Conservation (phyloP, 1,284 basidiomycete species). For the Meira nashicola region DNA sequence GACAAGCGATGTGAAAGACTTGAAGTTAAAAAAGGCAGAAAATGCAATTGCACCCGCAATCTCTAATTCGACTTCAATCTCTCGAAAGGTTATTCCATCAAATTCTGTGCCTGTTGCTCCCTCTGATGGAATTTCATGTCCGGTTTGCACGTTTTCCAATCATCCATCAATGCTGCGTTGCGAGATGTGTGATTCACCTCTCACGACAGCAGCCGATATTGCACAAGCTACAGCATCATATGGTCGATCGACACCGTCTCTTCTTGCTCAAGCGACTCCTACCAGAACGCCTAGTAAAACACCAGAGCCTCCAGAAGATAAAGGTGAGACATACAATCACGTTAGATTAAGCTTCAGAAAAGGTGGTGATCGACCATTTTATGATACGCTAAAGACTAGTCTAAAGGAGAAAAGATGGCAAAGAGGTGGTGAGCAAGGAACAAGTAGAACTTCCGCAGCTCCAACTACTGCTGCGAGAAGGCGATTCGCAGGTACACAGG, state of each 20-base stretch:
- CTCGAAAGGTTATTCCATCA: background rate
- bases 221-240: constrained; percentile 21
- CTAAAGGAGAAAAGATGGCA: constrained; percentile 5
- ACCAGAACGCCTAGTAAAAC: background rate
- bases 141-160: constrained; percentile 88
- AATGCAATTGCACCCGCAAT: background rate
- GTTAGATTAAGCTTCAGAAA: background rate
- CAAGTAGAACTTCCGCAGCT: background rate
- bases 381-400: background rate
- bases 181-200: constrained; percentile 78
- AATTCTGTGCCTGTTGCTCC: background rate
- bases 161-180: constrained; percentile 69
- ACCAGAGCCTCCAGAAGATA: background rate
- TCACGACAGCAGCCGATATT: constrained; percentile 53
- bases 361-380: constrained; percentile 7
- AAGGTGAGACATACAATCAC: background rate
- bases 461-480: too few relatives aligned
- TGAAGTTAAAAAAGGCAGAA: background rate
- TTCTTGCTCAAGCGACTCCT: background rate
- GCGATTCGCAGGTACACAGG: background rate
- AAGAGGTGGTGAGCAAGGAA: background rate
- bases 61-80: too few relatives aligned
- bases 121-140: constrained; percentile 57
- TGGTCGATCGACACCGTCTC: background rate
- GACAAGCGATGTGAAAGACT: background rate